A percentile compares a stretch with the other conserved stretches of the same genome.
These are phyloP conservation scores for Penicillium robsamsonii DNA, from an alignment of 495 filamentous ascomycete genomes.

Conservation along the genomic window DNA sequence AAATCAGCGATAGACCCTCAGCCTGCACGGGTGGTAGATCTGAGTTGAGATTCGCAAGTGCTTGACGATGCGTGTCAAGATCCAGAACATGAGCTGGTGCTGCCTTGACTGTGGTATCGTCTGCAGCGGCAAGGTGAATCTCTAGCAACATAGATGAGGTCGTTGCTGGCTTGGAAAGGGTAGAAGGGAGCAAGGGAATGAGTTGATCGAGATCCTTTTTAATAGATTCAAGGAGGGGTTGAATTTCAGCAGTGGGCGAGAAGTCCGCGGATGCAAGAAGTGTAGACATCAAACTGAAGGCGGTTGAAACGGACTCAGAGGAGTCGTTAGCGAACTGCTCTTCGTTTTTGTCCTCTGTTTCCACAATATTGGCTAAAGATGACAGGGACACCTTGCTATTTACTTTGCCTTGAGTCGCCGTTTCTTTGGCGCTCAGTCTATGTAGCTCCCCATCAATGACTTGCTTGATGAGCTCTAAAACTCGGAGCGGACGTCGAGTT, in stretches of 20 bases:
- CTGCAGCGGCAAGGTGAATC: constrained; percentile 56
- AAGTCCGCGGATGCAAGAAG: constrained; percentile 64
- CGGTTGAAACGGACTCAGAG: constrained; percentile 50
- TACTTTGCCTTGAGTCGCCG: constrained; percentile 5
- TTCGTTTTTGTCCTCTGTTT: constrained; percentile 16
- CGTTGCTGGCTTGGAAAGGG: constrained; percentile 40
- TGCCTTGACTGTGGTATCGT: constrained; percentile 43
- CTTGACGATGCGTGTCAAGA: constrained; percentile 66
- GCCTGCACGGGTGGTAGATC: constrained; percentile 73
- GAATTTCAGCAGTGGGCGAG: constrained; percentile 45
- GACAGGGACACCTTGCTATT: constrained; percentile 35
- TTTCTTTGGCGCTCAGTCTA: constrained; percentile 9
- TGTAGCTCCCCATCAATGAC: constrained; percentile 49
- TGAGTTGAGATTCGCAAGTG: constrained; percentile 72
- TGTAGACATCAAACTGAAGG: constrained; percentile 66
- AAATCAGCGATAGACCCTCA: constrained; percentile 72
- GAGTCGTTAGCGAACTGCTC: constrained; percentile 44
- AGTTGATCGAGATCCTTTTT: constrained; percentile 50
- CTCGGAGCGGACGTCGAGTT: constrained; percentile 57
- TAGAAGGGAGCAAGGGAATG: constrained; percentile 34
- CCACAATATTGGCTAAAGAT: constrained; percentile 38
- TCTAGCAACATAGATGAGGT: constrained; percentile 57
- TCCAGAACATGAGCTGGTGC: constrained; percentile 53
- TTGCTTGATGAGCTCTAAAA: constrained; percentile 61
- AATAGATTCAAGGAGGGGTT: constrained; percentile 47